Evolutionary conservation across 495 filamentous ascomycete species (phyloP), one percentile per base, ranked within the genome.

Genomic region (Penicillium manginii): DNA sequence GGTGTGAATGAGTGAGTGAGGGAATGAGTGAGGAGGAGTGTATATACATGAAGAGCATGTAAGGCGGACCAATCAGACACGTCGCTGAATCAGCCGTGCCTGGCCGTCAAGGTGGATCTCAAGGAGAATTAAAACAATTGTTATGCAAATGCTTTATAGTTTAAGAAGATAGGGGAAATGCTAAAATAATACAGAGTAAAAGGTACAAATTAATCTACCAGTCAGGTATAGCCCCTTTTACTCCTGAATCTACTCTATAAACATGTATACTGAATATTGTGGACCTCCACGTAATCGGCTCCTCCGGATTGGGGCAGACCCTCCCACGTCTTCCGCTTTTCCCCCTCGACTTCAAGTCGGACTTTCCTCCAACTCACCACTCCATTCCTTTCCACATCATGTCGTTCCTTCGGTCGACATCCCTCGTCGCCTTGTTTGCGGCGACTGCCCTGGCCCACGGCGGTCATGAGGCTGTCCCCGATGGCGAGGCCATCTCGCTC

Each of bases 381-480:
- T 52, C 57, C 60, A 40, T 39, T 47, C 22, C 9, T 40, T 0
- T 14, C n/a, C 35, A 32, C 67, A 64, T 23, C 52, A 69, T 70
- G 64, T 49, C 52, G 15, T 42, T 42, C 52, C 37, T 18, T 53
- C 51, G 39, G 53, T 15, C 54, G 42, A 51, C 52, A 53, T 53
- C 23, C 3, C 23, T 26, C 52, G 60, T 49, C 62, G 54, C 59
- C 56, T 63, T 72, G n/a, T 54, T 81, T 11, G 58, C 65, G 35
- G 61, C 67, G 14, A 52, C 74, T 17, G 78, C 59, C 11, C 58
- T 68, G 15, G 88, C 83, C 54, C 91, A 96, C 70, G 91, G 91
- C 53, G 91, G 91, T 78, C 82, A 91, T 71, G 83, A 81, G 59
- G 81, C 84, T 43, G 83, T 98, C 57, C 84, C 86, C 45, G 89